phyloP scores from a whole-genome alignment of 495 filamentous ascomycete genomes.

The Penicillium daleae region DNA sequence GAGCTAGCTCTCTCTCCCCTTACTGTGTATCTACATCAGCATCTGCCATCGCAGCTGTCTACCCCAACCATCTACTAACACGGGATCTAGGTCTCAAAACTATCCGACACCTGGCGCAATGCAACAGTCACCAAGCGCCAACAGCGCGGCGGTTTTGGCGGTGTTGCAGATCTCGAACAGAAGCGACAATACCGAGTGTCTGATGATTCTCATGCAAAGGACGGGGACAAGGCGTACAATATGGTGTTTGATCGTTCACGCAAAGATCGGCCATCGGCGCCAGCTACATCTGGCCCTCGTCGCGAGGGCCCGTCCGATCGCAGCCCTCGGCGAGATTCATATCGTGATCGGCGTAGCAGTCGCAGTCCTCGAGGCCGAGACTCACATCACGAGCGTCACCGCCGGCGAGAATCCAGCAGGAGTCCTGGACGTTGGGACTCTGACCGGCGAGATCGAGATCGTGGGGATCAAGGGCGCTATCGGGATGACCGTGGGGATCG shows the following conservation, averaged over 20 bases:
- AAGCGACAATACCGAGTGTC: constrained; percentile 81
- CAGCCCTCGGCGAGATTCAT: constrained; percentile 29
- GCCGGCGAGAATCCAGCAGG: constrained; percentile 53
- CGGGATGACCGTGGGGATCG: constrained; percentile 5
- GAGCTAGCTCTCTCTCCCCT: no score
- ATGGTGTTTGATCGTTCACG: constrained; percentile 78
- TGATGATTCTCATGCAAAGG: constrained; percentile 56
- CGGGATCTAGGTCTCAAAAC: constrained; percentile 64
- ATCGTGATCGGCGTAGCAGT: constrained; percentile 46
- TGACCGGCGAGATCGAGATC: constrained; percentile 36
- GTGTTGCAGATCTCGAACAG: constrained; percentile 83
- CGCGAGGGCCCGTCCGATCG: constrained; percentile 29
- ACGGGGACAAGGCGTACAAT: constrained; percentile 66
- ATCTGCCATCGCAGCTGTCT: not conserved
- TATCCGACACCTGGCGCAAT: constrained; percentile 89
- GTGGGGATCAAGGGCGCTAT: constrained; percentile 31
- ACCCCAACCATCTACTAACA: constrained; percentile 26
- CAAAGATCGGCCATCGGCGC: constrained; percentile 48
- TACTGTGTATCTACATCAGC: not conserved
- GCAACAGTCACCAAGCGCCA: constrained; percentile 83
- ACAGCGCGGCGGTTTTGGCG: constrained; percentile 83
- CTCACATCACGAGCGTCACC: constrained; percentile 28
- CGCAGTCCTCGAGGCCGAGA: constrained; percentile 51
- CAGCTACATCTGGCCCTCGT: constrained; percentile 4
- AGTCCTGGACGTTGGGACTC: constrained; percentile 49